phyloP scores from a whole-genome alignment of 805 yeast species.

The Wickerhamiella occidentalis region DNA sequence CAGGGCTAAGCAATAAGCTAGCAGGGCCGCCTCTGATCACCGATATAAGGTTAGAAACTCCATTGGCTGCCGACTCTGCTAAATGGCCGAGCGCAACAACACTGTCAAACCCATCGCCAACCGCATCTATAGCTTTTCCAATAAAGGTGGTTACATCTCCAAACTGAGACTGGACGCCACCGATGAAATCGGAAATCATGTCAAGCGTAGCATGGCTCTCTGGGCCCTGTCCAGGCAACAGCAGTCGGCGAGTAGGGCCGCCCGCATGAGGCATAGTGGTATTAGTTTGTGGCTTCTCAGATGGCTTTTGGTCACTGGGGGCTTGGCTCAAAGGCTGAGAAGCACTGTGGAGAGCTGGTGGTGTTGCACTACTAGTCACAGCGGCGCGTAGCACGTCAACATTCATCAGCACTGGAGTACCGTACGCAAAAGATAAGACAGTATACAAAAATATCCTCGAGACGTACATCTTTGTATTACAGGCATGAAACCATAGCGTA shows the following conservation, averaged over 20 bases:
- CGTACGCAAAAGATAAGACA: not conserved
- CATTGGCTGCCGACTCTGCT: not conserved
- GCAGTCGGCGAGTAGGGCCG: not conserved
- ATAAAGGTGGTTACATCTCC: not conserved
- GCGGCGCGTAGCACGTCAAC: not conserved
- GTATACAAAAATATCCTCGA: not conserved
- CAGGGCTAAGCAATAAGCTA: not conserved
- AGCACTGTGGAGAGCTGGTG: too few species aligned
- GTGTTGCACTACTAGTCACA: not conserved
- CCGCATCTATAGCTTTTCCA: not conserved
- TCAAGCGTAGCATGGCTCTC: not conserved
- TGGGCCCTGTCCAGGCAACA: not conserved
- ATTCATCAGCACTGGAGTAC: not conserved
- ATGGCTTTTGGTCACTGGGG: too few species aligned
- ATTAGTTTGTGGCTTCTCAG: too few species aligned
- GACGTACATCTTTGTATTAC: not conserved
- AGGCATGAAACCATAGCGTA: not conserved
- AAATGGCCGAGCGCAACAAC: not conserved
- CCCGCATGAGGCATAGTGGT: not conserved
- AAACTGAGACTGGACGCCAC: not conserved
- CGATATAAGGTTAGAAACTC: not conserved
- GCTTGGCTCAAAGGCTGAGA: too few species aligned
- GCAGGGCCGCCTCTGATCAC: not conserved
- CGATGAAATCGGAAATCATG: not conserved
- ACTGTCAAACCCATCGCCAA: not conserved